Percentiles rank a stretch among this genome's conserved stretches.
These are phyloP conservation scores for Cutaneotrichosporon sp. DNA, from an alignment of 1,284 basidiomycete species.

Conservation along the genomic window DNA sequence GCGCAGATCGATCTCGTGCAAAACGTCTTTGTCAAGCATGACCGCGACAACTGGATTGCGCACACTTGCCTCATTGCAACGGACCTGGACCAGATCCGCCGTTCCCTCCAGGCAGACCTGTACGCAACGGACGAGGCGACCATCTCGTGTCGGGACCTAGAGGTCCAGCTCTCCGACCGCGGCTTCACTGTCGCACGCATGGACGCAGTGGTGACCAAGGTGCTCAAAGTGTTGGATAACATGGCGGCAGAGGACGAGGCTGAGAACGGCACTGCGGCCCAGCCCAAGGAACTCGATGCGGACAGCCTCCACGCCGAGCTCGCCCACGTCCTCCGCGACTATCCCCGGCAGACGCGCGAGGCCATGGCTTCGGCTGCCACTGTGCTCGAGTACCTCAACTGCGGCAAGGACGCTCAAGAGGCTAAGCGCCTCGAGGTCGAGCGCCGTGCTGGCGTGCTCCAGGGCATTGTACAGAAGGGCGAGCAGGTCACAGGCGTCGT, in stretches of 20 bases:
- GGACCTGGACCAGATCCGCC: conserved; percentile 43
- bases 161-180: conserved; percentile 28
- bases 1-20: conserved; percentile 38
- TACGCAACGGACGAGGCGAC: conserved; percentile 46
- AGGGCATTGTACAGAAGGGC: conserved; percentile 50
- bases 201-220: conserved; percentile 46
- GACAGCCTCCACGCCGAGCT: conserved; percentile 33
- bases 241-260: conserved; percentile 46
- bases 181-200: conserved; percentile 38
- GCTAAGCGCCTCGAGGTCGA: conserved; percentile 46
- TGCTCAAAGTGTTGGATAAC: conserved; percentile 48
- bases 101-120: conserved; percentile 42
- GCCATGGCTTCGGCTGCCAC: conserved; percentile 36
- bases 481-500: conserved; percentile 48
- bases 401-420: conserved; percentile 45
- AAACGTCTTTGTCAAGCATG: conserved; percentile 41
- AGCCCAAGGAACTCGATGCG: conserved; percentile 15
- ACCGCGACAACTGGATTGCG: conserved; percentile 46
- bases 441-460: conserved; percentile 45
- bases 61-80: conserved; percentile 49
- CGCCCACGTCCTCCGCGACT: conserved; percentile 26
- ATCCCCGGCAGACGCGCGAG: conserved; percentile 43
- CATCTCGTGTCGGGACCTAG: conserved; percentile 37
- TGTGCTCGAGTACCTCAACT: conserved; percentile 44
- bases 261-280: not conserved